Evolutionary conservation across 768 basidiomycete species (phyloP).

Genomic region (Pleurotus djamor): DNA sequence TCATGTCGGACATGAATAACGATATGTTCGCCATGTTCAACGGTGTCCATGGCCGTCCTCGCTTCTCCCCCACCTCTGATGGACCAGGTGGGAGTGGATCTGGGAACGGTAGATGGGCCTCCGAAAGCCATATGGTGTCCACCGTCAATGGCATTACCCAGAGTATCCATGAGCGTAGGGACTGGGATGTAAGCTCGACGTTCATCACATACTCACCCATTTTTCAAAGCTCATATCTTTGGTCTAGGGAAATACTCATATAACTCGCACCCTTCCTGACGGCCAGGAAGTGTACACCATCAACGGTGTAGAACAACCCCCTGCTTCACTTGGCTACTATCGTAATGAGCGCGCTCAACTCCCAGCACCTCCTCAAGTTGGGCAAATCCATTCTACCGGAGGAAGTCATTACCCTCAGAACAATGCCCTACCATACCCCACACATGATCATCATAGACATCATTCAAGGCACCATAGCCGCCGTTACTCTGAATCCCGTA

Average conservation of each 20-base stretch:
- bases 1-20: slow-evolving; percentile 28
- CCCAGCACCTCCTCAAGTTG: slow-evolving; percentile 1
- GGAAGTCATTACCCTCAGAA: slow-evolving; percentile 5
- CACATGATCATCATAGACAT: background rate
- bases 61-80: slow-evolving; percentile 16
- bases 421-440: background rate
- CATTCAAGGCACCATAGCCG: slow-evolving; percentile 3
- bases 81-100: slow-evolving; percentile 16
- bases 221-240: background rate
- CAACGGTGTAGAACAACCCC: slow-evolving; percentile 59
- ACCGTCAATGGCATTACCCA: slow-evolving; percentile 70
- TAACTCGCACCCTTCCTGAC: slow-evolving; percentile 62
- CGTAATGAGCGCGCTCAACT: background rate
- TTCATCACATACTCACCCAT: slow-evolving; percentile 7
- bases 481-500: slow-evolving; percentile 3
- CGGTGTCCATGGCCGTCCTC: slow-evolving; percentile 17
- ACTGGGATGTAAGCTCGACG: slow-evolving; percentile 48
- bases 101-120: slow-evolving; percentile 36
- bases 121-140: slow-evolving; percentile 55
- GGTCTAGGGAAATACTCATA: slow-evolving; percentile 71
- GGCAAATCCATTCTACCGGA: slow-evolving; percentile 4
- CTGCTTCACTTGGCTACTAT: background rate
- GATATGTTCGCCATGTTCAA: slow-evolving; percentile 24
- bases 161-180: slow-evolving; percentile 50
- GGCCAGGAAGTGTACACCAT: slow-evolving; percentile 64